Conservation (phyloP, 1,284 basidiomycete species). For the Austropuccinia psidii region DNA sequence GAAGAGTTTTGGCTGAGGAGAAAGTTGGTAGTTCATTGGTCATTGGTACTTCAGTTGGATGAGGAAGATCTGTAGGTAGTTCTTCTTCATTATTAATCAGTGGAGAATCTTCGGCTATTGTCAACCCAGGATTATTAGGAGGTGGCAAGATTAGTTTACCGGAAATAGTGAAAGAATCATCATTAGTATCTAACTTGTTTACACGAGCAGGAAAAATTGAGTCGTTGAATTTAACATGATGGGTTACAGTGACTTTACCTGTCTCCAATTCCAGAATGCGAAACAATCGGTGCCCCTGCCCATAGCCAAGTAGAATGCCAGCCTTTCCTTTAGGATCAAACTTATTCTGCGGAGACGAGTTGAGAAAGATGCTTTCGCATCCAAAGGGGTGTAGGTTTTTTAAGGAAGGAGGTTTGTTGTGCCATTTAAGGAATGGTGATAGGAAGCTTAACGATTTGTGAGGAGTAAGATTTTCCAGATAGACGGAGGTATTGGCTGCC, state of each 20-base stretch:
- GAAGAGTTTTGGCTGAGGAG: too few species aligned
- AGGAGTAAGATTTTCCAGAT: neutral
- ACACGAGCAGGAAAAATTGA: neutral
- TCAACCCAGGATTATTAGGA: too few species aligned
- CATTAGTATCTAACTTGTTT: too few species aligned
- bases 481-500: neutral
- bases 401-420: neutral
- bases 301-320: neutral
- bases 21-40: too few species aligned
- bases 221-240: conserved; percentile 1
- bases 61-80: too few species aligned
- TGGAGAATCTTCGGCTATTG: too few species aligned
- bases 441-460: neutral
- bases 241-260: neutral
- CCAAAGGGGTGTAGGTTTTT: neutral
- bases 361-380: neutral
- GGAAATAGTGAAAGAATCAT: too few species aligned
- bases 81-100: too few species aligned
- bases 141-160: too few species aligned
- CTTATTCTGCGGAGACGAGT: too few species aligned
- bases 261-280: neutral
- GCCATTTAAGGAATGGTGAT: neutral
- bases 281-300: neutral
- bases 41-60: too few species aligned
- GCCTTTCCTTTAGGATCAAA: too few species aligned